Evolutionary conservation across 345 rosid species (phyloP).

Genomic region (Alliaria petiolata): DNA sequence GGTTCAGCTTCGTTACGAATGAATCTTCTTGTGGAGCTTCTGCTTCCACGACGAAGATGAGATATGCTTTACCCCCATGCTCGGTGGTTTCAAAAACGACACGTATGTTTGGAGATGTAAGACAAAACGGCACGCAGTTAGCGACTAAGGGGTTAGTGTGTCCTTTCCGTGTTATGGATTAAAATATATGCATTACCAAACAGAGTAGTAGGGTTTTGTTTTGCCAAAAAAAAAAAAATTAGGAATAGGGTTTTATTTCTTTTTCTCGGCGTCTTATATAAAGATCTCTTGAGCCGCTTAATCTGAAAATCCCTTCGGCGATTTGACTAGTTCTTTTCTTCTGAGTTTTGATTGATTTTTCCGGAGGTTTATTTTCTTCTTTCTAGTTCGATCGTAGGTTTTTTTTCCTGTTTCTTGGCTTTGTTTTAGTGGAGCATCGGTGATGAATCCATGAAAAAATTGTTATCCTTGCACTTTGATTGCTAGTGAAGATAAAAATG

Average conservation of each 20-base stretch:
- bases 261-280: background rate
- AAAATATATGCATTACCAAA: background rate
- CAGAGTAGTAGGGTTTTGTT: conserved; percentile 12
- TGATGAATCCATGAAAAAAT: conserved; percentile 43
- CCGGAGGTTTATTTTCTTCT: background rate
- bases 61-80: background rate
- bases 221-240: no score
- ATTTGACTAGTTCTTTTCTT: background rate
- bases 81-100: background rate
- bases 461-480: conserved; percentile 80
- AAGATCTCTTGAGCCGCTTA: background rate
- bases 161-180: background rate
- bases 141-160: background rate
- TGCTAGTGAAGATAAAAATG: conserved; percentile 48
- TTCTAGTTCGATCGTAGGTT: conserved; percentile 30
- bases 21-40: conserved; percentile 15
- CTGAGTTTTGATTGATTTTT: background rate
- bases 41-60: conserved; percentile 19
- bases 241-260: conserved; percentile 16
- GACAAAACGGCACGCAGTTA: background rate
- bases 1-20: background rate
- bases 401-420: background rate
- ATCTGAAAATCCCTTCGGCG: background rate
- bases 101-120: background rate
- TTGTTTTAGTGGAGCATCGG: conserved; percentile 28